Evolutionary conservation across 768 basidiomycete genomes (phyloP).

Genomic region (Tricholomella constricta): DNA sequence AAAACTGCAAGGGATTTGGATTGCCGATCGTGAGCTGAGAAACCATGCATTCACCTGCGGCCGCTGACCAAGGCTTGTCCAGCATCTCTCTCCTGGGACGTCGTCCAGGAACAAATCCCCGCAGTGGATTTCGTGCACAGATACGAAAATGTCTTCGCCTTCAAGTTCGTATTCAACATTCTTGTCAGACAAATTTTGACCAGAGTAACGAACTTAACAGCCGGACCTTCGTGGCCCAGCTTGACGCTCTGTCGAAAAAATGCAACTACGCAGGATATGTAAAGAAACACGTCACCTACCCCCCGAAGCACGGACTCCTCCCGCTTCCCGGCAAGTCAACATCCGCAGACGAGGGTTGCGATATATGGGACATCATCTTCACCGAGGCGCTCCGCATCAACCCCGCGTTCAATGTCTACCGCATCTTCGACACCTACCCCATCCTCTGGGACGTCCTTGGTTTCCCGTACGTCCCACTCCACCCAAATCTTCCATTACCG

Average conservation of each 20-base stretch:
- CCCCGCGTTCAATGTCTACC: conserved; percentile 77
- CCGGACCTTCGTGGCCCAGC: conserved; percentile 58
- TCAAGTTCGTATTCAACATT: conserved; percentile 61
- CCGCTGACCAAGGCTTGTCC: neutral
- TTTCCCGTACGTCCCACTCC: conserved; percentile 57
- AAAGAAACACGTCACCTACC: conserved; percentile 63
- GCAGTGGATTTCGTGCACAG: conserved; percentile 76
- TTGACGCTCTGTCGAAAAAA: conserved; percentile 51
- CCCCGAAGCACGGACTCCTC: conserved; percentile 58
- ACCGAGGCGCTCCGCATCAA: conserved; percentile 62
- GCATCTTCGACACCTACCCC: conserved; percentile 76
- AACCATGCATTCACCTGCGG: neutral
- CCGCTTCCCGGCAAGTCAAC: conserved; percentile 67
- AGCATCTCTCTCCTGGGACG: conserved; percentile 63
- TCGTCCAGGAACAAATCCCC: conserved; percentile 70
- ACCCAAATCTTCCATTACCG: neutral
- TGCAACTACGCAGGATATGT: conserved; percentile 70
- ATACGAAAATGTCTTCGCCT: conserved; percentile 66
- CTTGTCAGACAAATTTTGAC: neutral
- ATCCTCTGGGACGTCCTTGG: conserved; percentile 80
- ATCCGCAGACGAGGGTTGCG: conserved; percentile 51
- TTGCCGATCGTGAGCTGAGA: conserved; percentile 60
- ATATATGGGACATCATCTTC: conserved; percentile 69
- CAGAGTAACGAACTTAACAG: conserved; percentile 31
- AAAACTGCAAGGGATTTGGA: conserved; percentile 69